A percentile compares a stretch with the other conserved stretches of the same genome.
These are phyloP conservation scores for Trichocladium uniseriatum DNA, from an alignment of 495 filamentous ascomycete species.

Conservation along the genomic window DNA sequence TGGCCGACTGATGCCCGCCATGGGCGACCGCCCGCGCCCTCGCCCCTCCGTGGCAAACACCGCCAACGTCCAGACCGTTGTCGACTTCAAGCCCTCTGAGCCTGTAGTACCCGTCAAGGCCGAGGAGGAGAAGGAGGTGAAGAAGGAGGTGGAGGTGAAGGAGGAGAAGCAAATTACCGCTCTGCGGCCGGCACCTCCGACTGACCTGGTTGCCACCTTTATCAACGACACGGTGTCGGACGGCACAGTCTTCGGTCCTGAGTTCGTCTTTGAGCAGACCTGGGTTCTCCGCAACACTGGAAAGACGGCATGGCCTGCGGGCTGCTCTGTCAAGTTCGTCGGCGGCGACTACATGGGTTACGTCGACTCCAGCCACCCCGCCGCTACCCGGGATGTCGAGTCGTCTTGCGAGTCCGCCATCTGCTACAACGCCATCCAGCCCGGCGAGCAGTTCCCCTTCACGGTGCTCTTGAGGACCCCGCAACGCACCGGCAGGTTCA, in stretches of 20 bases:
- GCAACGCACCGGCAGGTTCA: slow-evolving; percentile 56
- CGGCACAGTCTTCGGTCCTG: slow-evolving; percentile 58
- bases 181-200: slow-evolving; percentile 9
- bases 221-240: slow-evolving; percentile 70
- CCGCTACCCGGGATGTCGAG: slow-evolving; percentile 59
- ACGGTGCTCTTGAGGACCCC: slow-evolving; percentile 77
- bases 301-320: slow-evolving; percentile 68
- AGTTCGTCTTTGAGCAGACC: slow-evolving; percentile 71
- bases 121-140: slow-evolving; percentile 29
- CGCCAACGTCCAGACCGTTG: slow-evolving; percentile 61
- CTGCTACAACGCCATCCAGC: slow-evolving; percentile 54
- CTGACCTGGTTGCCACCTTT: slow-evolving; percentile 61
- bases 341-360: slow-evolving; percentile 94
- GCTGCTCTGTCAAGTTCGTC: slow-evolving; percentile 82
- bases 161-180: slow-evolving; percentile 18
- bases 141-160: slow-evolving; percentile 19
- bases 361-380: slow-evolving; percentile 66
- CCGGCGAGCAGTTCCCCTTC: slow-evolving; percentile 69
- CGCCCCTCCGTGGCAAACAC: slow-evolving; percentile 27
- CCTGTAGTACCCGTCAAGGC: slow-evolving; percentile 17
- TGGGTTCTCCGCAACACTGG: slow-evolving; percentile 90
- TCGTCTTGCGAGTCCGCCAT: slow-evolving; percentile 73
- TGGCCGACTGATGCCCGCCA: slow-evolving; percentile 47
- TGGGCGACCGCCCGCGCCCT: slow-evolving; percentile 52
- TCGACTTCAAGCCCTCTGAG: slow-evolving; percentile 57